Evolutionary conservation across 345 rosid species (phyloP).

Genomic region (Sonneratia alba): DNA sequence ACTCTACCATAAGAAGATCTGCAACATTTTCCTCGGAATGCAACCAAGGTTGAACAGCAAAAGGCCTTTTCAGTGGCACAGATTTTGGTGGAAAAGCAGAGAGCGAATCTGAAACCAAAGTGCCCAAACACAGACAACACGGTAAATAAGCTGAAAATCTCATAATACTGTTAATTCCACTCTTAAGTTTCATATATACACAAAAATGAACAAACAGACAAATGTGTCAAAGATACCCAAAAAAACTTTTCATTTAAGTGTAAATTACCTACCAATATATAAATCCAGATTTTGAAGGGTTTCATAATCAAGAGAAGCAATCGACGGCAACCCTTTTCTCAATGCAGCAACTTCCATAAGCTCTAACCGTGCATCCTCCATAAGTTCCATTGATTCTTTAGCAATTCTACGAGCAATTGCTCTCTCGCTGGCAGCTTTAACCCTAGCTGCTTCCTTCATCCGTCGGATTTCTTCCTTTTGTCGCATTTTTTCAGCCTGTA

Average conservation of each 20-base stretch:
- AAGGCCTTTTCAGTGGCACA: slow-evolving; percentile 57
- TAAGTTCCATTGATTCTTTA: slow-evolving; percentile 72
- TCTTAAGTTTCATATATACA: not conserved
- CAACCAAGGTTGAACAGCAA: slow-evolving; percentile 65
- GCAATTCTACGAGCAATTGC: slow-evolving; percentile 86
- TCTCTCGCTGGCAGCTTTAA: slow-evolving; percentile 81
- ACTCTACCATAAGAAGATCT: slow-evolving; percentile 74
- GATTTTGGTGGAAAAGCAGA: slow-evolving; percentile 52
- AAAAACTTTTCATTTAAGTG: not conserved
- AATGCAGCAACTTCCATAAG: slow-evolving; percentile 82
- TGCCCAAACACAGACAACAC: not conserved
- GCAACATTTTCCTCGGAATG: slow-evolving; percentile 76
- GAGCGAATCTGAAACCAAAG: slow-evolving; percentile 30
- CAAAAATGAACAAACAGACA: not conserved
- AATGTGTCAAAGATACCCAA: not conserved
- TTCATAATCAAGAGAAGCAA: slow-evolving; percentile 60
- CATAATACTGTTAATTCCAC: not conserved
- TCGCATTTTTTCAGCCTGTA: slow-evolving; percentile 72
- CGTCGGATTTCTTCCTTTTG: slow-evolving; percentile 78
- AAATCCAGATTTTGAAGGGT: slow-evolving; percentile 61
- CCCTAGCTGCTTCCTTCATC: slow-evolving; percentile 70
- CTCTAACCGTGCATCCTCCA: slow-evolving; percentile 82
- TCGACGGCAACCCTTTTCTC: slow-evolving; percentile 57
- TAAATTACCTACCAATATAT: slow-evolving; percentile 46
- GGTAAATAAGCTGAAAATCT: not conserved